Percentiles rank a stretch among this genome's conserved stretches.
phyloP scores from a whole-genome alignment of 805 yeast species.

The Grigorovia transvaalensis region DNA sequence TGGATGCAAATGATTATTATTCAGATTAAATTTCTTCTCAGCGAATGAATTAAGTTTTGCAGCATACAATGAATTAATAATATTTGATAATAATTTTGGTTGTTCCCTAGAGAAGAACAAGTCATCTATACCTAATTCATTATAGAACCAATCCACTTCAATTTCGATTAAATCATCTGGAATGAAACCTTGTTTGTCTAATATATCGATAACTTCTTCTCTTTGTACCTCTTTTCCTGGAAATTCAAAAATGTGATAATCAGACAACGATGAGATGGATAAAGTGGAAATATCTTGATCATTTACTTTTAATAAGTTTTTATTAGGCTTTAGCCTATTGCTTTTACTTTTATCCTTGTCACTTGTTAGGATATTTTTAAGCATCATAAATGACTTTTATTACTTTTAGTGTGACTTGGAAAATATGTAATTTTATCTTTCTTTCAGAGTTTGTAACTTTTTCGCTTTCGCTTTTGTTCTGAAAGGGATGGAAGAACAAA shows the following conservation, averaged over 20 bases:
- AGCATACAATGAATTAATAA: slow-evolving; percentile 81
- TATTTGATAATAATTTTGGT: slow-evolving; percentile 68
- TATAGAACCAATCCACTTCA: slow-evolving; percentile 86
- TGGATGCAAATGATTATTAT: background rate
- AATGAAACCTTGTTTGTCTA: slow-evolving; percentile 78
- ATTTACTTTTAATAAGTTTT: background rate
- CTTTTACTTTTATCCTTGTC: background rate
- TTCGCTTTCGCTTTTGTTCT: no score
- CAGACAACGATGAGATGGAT: slow-evolving; percentile 39
- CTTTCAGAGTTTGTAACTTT: no score
- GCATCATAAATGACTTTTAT: background rate
- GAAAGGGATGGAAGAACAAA: no score
- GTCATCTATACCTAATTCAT: slow-evolving; percentile 80
- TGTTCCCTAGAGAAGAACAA: slow-evolving; percentile 82
- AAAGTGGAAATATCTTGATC: slow-evolving; percentile 29
- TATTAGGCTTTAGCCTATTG: background rate
- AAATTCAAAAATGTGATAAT: slow-evolving; percentile 68
- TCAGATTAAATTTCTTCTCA: slow-evolving; percentile 34
- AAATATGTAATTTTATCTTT: no score
- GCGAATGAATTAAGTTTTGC: slow-evolving; percentile 88
- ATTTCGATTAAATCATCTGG: slow-evolving; percentile 79
- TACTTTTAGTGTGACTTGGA: background rate
- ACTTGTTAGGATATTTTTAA: background rate
- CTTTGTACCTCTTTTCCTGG: slow-evolving; percentile 73
- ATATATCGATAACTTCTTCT: slow-evolving; percentile 67